Evolutionary conservation across 352 stramenopile species (phyloP).

Genomic region (Phytophthora cryptogea): DNA sequence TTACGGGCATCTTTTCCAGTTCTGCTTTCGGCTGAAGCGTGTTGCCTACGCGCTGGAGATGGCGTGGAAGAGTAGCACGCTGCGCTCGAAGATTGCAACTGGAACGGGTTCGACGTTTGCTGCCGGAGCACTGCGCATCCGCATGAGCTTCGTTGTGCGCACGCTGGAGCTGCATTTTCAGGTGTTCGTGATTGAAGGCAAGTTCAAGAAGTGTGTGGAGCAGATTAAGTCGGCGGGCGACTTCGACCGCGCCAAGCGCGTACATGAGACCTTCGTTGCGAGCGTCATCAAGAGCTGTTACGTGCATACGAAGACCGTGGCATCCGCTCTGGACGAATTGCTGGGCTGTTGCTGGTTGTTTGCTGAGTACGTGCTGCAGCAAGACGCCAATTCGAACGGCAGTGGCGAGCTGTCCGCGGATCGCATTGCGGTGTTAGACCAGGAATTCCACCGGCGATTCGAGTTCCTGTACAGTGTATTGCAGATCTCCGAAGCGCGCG

Average conservation of each 20-base stretch:
- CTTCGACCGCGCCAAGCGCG: slow-evolving; percentile 71
- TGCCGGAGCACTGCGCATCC: slow-evolving; percentile 50
- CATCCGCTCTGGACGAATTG: slow-evolving; percentile 61
- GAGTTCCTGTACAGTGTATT: slow-evolving; percentile 68
- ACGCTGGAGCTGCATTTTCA: slow-evolving; percentile 80
- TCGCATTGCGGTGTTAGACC: slow-evolving; percentile 43
- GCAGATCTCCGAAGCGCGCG: slow-evolving; percentile 61
- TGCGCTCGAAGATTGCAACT: slow-evolving; percentile 36
- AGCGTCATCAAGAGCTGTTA: slow-evolving; percentile 71
- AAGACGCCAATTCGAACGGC: slow-evolving; percentile 19
- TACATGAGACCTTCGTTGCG: slow-evolving; percentile 76
- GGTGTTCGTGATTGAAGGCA: slow-evolving; percentile 75
- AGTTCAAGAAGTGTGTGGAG: slow-evolving; percentile 57
- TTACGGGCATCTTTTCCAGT: slow-evolving; percentile 79
- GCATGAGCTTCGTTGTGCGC: slow-evolving; percentile 80
- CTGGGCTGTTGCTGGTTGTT: slow-evolving; percentile 73
- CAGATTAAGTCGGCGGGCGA: slow-evolving; percentile 56
- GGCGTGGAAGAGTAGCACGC: slow-evolving; percentile 57
- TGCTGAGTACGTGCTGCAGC: slow-evolving; percentile 62
- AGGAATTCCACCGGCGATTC: slow-evolving; percentile 64
- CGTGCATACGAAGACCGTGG: slow-evolving; percentile 67
- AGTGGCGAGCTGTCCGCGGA: slow-evolving; percentile 28
- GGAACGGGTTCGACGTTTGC: slow-evolving; percentile 21
- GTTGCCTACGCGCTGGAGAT: slow-evolving; percentile 65
- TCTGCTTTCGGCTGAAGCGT: slow-evolving; percentile 81